These are phyloP conservation scores for Candida tunisiensis DNA, from an alignment of 1,139 yeast genomes.

Conservation along the genomic window DNA sequence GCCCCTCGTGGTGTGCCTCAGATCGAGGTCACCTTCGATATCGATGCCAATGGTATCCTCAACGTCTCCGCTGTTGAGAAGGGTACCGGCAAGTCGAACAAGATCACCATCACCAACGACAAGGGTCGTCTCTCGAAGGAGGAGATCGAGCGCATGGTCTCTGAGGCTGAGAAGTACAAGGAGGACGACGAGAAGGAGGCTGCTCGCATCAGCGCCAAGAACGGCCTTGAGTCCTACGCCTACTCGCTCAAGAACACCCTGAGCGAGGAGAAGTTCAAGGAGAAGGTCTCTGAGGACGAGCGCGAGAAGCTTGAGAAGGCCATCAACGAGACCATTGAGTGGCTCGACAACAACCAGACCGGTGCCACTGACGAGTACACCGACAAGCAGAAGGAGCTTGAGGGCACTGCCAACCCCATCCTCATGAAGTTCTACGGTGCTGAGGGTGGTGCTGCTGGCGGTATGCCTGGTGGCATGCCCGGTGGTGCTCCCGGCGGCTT, in stretches of 20 bases:
- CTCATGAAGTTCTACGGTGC: conserved; percentile 71
- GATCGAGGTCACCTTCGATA: conserved; percentile 84
- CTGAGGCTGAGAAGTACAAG: conserved; percentile 77
- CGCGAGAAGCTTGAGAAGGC: conserved; percentile 65
- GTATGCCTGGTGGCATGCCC: conserved; percentile 34
- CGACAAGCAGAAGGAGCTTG: conserved; percentile 88
- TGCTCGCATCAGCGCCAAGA: conserved; percentile 61
- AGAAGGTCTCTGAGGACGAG: conserved; percentile 70
- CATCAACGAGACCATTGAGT: conserved; percentile 69
- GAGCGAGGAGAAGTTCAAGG: conserved; percentile 64
- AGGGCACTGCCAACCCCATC: conserved; percentile 86
- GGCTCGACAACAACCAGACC: conserved; percentile 82
- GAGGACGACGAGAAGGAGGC: conserved; percentile 77
- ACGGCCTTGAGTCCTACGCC: conserved; percentile 83
- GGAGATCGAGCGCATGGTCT: conserved; percentile 88
- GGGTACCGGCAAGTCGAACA: conserved; percentile 70
- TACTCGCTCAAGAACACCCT: conserved; percentile 77
- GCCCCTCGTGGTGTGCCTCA: conserved; percentile 96
- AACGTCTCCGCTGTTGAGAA: conserved; percentile 90
- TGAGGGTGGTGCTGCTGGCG: conserved; percentile 38
- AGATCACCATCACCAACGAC: conserved; percentile 80
- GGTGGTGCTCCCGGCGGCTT: conserved; percentile 42
- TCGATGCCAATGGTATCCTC: conserved; percentile 86
- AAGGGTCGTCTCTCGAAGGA: conserved; percentile 93
- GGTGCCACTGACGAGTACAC: conserved; percentile 77